These are phyloP conservation scores for Pleodorina starrii DNA, from an alignment of 139 green algal species.

Conservation along the genomic window DNA sequence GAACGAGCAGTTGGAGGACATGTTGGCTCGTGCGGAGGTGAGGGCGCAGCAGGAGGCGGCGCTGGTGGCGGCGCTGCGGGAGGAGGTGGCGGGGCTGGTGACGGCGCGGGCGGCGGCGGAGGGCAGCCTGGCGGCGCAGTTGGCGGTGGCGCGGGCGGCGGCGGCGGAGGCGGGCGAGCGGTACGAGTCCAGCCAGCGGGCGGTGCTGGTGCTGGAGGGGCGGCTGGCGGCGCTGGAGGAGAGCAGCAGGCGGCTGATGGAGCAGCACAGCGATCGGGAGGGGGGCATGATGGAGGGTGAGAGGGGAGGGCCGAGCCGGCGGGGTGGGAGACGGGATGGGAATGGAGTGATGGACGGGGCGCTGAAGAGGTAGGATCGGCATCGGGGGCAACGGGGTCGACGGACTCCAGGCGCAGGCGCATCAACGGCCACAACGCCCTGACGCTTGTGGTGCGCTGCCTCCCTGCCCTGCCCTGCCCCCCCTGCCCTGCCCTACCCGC, in stretches of 20 bases:
- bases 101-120: slow-evolving; percentile 55
- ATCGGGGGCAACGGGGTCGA: too few species aligned
- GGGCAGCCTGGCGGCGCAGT: slow-evolving; percentile 26
- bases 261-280: slow-evolving; percentile 54
- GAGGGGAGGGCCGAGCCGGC: too few species aligned
- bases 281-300: slow-evolving; percentile 63
- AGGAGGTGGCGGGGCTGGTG: slow-evolving; percentile 60
- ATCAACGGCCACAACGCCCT: too few species aligned
- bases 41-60: slow-evolving; percentile 54
- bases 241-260: slow-evolving; percentile 54
- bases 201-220: slow-evolving; percentile 61
- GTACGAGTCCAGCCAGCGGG: slow-evolving; percentile 46
- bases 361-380: too few species aligned
- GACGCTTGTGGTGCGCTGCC: too few species aligned
- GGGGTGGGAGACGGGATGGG: too few species aligned
- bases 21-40: slow-evolving; percentile 63
- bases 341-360: too few species aligned
- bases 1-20: slow-evolving; percentile 85
- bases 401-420: too few species aligned
- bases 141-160: slow-evolving; percentile 13
- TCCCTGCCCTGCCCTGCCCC: too few species aligned
- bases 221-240: slow-evolving; percentile 60
- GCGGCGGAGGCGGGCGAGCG: slow-evolving; percentile 44
- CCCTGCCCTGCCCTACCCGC: too few species aligned
- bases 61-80: slow-evolving; percentile 11